These are phyloP conservation scores for Lophiostoma macrostomum DNA, from an alignment of 495 filamentous ascomycete genomes.

Conservation along the genomic window DNA sequence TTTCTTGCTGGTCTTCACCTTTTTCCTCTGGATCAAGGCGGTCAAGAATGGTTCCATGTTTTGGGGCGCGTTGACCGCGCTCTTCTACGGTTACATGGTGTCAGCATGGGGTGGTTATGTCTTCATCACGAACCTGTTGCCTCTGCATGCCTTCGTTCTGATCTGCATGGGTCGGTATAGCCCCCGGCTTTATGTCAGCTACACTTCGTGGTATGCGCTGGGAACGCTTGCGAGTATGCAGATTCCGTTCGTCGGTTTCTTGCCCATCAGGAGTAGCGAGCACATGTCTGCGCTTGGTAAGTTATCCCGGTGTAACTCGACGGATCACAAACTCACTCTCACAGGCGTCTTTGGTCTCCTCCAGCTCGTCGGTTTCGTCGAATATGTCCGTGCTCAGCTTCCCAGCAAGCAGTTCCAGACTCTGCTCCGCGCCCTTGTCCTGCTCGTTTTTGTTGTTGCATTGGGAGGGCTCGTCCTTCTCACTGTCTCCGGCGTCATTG, in stretches of 20 bases:
- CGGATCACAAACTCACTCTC: constrained; percentile 36
- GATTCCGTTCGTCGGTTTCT: constrained; percentile 97
- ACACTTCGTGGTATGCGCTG: constrained; percentile 96
- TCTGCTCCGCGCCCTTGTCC: constrained; percentile 71
- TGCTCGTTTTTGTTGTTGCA: constrained; percentile 71
- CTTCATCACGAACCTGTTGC: constrained; percentile 98
- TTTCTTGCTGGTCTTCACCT: constrained; percentile 97
- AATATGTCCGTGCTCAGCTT: constrained; percentile 81
- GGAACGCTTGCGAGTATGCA: constrained; percentile 99
- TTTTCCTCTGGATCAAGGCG: constrained; percentile 98
- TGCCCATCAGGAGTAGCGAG: constrained; percentile 94
- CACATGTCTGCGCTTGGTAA: constrained; percentile 96
- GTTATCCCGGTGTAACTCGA: constrained; percentile 24
- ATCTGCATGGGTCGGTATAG: constrained; percentile 97
- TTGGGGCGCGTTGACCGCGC: constrained; percentile 89
- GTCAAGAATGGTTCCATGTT: constrained; percentile 92
- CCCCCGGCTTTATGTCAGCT: constrained; percentile 88
- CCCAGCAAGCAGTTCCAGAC: constrained; percentile 93
- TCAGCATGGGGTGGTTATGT: constrained; percentile 99
- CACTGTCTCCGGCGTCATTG: constrained; percentile 84
- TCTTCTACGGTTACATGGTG: constrained; percentile 99
- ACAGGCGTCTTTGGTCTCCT: constrained; percentile 92
- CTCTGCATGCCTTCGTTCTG: constrained; percentile 91
- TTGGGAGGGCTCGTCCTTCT: constrained; percentile 74
- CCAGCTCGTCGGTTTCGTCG: constrained; percentile 90